phyloP scores from a whole-genome alignment of 495 filamentous ascomycete genomes.

The Lichina pygmaea region DNA sequence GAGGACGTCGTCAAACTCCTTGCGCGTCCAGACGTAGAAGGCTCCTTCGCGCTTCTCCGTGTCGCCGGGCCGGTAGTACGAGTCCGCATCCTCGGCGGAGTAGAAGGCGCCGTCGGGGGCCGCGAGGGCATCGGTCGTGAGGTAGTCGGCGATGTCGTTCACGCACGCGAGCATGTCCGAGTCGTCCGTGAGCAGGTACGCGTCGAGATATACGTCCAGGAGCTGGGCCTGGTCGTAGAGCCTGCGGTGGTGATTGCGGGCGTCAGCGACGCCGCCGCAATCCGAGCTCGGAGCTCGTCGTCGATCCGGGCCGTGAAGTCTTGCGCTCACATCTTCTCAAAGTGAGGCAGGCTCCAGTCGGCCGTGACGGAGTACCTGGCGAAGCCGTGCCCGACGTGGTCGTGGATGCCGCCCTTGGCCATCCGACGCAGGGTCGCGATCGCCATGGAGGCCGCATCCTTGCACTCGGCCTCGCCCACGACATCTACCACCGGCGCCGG shows the following conservation, averaged over 20 bases:
- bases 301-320: neutral
- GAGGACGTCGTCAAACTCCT: conserved; percentile 61
- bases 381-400: conserved; percentile 83
- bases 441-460: conserved; percentile 54
- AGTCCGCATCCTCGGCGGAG: conserved; percentile 82
- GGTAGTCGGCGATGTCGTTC: conserved; percentile 60
- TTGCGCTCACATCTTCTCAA: conserved; percentile 61
- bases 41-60: conserved; percentile 77
- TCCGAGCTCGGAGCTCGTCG: too few relatives aligned
- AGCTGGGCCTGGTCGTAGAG: conserved; percentile 84
- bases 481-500: conserved; percentile 50
- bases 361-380: conserved; percentile 70
- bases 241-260: conserved; percentile 4
- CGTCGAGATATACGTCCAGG: conserved; percentile 66
- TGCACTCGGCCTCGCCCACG: conserved; percentile 57
- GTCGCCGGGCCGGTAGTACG: conserved; percentile 45
- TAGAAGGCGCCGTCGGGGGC: conserved; percentile 51
- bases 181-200: conserved; percentile 45
- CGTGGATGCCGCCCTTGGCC: conserved; percentile 64
- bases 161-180: conserved; percentile 53
- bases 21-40: conserved; percentile 82
- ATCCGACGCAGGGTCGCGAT: conserved; percentile 57
- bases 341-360: conserved; percentile 83
- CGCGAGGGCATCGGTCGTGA: conserved; percentile 40
- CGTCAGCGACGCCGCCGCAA: too few relatives aligned